Evolutionary conservation across 177 flowering plant genomes (phyloP), one percentile per base, ranked within the genome.

Genomic region (Vitis hybrid): DNA sequence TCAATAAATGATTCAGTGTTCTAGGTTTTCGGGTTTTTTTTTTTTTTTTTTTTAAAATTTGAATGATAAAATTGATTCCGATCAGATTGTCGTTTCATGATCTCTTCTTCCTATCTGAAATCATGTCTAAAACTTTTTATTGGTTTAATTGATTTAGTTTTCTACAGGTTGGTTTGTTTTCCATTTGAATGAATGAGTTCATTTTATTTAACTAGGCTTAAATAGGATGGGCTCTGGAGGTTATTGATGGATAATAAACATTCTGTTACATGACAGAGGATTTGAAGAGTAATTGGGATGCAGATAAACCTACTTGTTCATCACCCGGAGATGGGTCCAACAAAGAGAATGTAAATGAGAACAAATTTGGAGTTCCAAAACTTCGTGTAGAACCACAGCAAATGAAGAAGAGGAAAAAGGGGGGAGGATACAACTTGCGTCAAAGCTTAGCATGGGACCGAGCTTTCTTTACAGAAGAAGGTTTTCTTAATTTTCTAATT

Each of bases 391-490:
- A 87, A 73, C 87, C 84, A 7, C 80, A 74, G 59, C 85, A 77
- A 70, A 82, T 84, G 84, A 94, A 88, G 78, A 85, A 79, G 83
- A 89, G 85, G 74, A 90, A 77, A 72, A 90, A 85, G 52, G 86
- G 79, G n/a, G 88, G 84, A 59, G 89, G 89, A 10, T 90, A 73
- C 77, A 90, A 89, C 77, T 73, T 88, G 78, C 80, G 98, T 68
- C 90, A 90, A 79, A 94, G 98, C 78, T 76, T 94, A 70, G 98
- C 97, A 16, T 94, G 98, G 98, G 83, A 94, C 69, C 74, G 77
- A 50, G 97, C 98, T 55, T 94, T 94, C 70, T 87, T 86, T 65
- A 90, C 98, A 11, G 97, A 92, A 79, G 93, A 92, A 87, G 98
- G 98, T 90, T 18, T 6, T 15, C 3, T 5, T 19, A 0, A 22